These are phyloP conservation scores for Vitis cinerea DNA, from an alignment of 164 flowering plant genomes.

Conservation along the genomic window DNA sequence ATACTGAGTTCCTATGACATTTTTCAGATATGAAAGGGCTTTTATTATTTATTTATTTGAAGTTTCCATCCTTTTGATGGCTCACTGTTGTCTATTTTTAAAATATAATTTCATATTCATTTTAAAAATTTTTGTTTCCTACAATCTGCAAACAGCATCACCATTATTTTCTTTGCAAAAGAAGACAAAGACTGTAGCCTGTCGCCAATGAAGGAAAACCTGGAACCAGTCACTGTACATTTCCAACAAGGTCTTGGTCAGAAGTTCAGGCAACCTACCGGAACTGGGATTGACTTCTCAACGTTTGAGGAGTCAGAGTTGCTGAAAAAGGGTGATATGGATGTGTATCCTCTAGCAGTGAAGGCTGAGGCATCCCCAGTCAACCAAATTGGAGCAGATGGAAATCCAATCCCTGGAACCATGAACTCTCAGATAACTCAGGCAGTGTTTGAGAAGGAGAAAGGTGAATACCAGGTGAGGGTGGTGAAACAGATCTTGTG, in stretches of 20 bases:
- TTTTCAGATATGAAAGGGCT: background rate
- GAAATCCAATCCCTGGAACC: constrained; percentile 30
- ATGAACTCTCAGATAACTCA: constrained; percentile 85
- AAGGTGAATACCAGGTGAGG: constrained; percentile 67
- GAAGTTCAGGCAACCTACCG: constrained; percentile 81
- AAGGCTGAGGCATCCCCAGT: constrained; percentile 71
- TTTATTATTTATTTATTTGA: background rate
- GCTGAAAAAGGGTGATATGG: constrained; percentile 51
- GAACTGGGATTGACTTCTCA: constrained; percentile 82
- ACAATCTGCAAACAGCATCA: constrained; percentile 56
- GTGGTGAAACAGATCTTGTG: constrained; percentile 89
- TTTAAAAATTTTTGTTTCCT: background rate
- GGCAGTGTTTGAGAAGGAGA: constrained; percentile 83
- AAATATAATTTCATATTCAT: background rate
- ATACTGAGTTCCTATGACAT: background rate
- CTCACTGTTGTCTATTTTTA: background rate
- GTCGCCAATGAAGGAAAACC: constrained; percentile 58
- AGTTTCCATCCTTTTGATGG: background rate
- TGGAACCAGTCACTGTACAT: constrained; percentile 62
- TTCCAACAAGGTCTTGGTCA: constrained; percentile 86
- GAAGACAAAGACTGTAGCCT: constrained; percentile 80
- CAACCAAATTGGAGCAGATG: constrained; percentile 36
- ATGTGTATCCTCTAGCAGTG: constrained; percentile 76
- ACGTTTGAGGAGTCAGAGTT: constrained; percentile 66
- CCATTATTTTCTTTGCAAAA: constrained; percentile 86